phyloP scores from a whole-genome alignment of 768 basidiomycete genomes.

The Chalciporus sphaerocephalus region DNA sequence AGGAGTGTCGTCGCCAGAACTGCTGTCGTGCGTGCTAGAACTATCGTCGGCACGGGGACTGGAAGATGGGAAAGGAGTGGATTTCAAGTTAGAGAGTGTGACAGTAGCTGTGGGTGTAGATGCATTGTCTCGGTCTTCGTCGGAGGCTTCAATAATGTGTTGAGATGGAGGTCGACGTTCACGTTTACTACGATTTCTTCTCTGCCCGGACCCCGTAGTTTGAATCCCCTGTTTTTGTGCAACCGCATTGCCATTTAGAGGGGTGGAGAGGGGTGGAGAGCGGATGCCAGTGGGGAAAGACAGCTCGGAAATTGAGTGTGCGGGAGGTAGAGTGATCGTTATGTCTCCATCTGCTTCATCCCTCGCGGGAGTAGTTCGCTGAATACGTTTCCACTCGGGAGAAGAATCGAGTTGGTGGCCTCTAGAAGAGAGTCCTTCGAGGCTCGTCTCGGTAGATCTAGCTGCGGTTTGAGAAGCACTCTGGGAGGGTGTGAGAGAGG shows the following conservation, averaged over 20 bases:
- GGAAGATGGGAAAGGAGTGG: conserved; percentile 1
- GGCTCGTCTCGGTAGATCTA: conserved; percentile 17
- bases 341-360: conserved; percentile 6
- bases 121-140: conserved; percentile 15
- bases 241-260: neutral
- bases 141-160: conserved; percentile 22
- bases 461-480: conserved; percentile 58
- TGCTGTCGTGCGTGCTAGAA: conserved; percentile 7
- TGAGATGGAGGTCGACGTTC: conserved; percentile 22
- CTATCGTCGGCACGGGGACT: neutral
- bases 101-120: neutral
- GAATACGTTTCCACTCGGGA: neutral
- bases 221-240: neutral
- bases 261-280: neutral
- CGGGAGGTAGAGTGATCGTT: conserved; percentile 21
- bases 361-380: neutral
- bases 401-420: neutral
- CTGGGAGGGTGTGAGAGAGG: conserved; percentile 73
- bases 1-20: conserved; percentile 15
- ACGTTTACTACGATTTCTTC: conserved; percentile 5
- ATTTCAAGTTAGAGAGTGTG: neutral
- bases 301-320: conserved; percentile 28
- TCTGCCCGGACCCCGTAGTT: neutral
- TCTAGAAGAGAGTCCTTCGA: conserved; percentile 11
- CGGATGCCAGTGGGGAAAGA: conserved; percentile 22